Evolutionary conservation across 2,329 filamentous ascomycete species (phyloP), one percentile per base, ranked within the genome.

Genomic region (Fusarium miscanthi): DNA sequence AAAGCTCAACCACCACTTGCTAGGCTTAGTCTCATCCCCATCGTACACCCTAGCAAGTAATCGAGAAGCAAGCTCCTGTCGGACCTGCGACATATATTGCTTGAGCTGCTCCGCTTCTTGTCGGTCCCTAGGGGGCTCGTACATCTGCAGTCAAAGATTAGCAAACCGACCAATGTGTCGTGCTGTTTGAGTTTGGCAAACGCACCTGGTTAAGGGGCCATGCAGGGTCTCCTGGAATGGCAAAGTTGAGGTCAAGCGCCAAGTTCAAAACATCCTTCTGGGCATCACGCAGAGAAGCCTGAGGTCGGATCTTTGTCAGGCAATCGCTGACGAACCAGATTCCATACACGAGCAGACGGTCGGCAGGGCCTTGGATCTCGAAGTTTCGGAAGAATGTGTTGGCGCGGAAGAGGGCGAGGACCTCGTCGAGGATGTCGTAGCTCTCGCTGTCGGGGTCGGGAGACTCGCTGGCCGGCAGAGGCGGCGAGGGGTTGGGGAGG

Each of bases 331-430:
- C 89, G 84, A 95, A 98, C 80, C 97, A 88, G 81, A 98, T 99
- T 71, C 95, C 95, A 85, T 99, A 99, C 79, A 98, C 95, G 75
- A 99, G 88, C 79, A 98, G 90, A 43, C 96, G 90, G 84, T 99
- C 96, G 65, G 96, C 95, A 31, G 94, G 93, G 19, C 96, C 96
- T 84, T 97, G 95, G 86, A 98, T 97, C 87, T 98, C 96, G 79
- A 99, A 99, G 88, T 98, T 99, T 79, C 96, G 93, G 88, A 98
- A 99, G 84, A 99, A 95, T 68, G 95, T 98, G 87, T 99, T 98
- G 78, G 96, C 95, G 74, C 96, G 94, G 88, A 98, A 99, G 54
- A 98, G 89, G 17, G 92, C 89, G 61, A 99, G 89, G 57, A 97
- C 91, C 86, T 99, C 96, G 84, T 99, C 96, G 61, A 98, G 89